phyloP scores from a whole-genome alignment of 179 eudicot genomes.

The Sideroxylon spinosum region DNA sequence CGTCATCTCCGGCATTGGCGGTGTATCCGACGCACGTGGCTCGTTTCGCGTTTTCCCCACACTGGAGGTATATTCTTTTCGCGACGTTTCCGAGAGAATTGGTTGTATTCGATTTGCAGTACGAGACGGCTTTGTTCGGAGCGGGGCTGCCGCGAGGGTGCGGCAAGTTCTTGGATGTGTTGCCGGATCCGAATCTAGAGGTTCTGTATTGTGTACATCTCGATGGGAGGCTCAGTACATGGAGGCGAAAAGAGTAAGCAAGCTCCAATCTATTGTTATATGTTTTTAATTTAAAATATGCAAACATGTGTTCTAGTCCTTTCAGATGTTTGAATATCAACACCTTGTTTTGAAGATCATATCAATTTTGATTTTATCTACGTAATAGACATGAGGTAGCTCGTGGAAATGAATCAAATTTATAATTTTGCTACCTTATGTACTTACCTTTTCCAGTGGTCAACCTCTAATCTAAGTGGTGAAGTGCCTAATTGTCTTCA shows the following conservation, averaged over 20 bases:
- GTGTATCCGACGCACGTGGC: constrained; percentile 60
- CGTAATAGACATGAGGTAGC: too few species aligned
- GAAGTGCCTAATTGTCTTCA: too few species aligned
- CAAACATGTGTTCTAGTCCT: too few species aligned
- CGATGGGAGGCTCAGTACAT: constrained; percentile 86
- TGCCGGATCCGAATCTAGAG: constrained; percentile 74
- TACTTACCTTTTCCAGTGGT: too few species aligned
- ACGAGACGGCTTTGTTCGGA: constrained; percentile 50
- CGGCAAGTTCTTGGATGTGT: constrained; percentile 79
- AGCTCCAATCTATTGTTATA: too few species aligned
- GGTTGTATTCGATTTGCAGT: constrained; percentile 84
- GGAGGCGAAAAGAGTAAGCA: constrained; percentile 87
- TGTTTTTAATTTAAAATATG: too few species aligned
- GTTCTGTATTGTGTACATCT: constrained; percentile 72
- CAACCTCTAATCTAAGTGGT: too few species aligned
- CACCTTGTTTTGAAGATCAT: too few species aligned
- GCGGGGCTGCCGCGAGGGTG: constrained; percentile 66
- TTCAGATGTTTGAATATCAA: too few species aligned
- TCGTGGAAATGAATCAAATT: too few species aligned
- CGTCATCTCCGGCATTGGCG: constrained; percentile 50
- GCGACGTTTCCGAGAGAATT: constrained; percentile 86
- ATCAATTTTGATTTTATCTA: too few species aligned
- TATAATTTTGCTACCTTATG: too few species aligned
- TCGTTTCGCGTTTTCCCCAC: constrained; percentile 70
- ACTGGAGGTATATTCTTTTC: constrained; percentile 77